Evolutionary conservation across 1,284 basidiomycete genomes (phyloP), one percentile per base, ranked within the genome.

Genomic region (Takashimella koratensis): DNA sequence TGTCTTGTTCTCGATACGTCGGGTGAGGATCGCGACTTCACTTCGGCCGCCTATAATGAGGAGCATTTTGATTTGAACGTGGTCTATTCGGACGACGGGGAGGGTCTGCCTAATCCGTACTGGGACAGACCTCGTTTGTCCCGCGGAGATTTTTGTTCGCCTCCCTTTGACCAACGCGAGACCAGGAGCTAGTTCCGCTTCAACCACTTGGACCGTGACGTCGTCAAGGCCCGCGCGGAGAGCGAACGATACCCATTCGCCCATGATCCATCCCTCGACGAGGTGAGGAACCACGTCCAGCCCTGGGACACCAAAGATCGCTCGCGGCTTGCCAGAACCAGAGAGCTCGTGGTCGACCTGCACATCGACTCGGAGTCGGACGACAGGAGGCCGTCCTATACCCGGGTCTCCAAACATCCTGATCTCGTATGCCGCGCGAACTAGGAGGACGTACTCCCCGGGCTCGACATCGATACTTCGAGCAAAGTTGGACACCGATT

Each of bases 341-440:
- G 8, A 20, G 4, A 12, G 12, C 21, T 13, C 11, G 3, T 56
- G 43, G 30, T 67, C 64, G 4, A 55, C 25, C 42, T 54, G 54
- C 10, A 63, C 48, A 2, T 45, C 51, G 12, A 70, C n/a, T 20
- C 60, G 61, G 39, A 71, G 41, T 8, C 57, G 56, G 39, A 75
- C 73, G 3, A 43, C 51, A 1, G 70, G 70, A 20, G 59, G 45
- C 13, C 52, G 45, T 4, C 48, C 53, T 2, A 26, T 6, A 2
- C 63, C 66, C 2, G 71, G 70, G 57, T 74, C 73, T 2, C 72
- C 72, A 59, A 74, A 75, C 65, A 73, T 63, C 23, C 73, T 56
- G 26, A 70, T 65, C 51, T 75, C 73, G 56, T 75, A 75, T 41
- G 66, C 45, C 2, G 64, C 71, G 39, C 70, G 52, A 6, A 70